Base-by-base conservation (phyloP, 208 protist species). In the Trypanosoma conorhini region DNA sequence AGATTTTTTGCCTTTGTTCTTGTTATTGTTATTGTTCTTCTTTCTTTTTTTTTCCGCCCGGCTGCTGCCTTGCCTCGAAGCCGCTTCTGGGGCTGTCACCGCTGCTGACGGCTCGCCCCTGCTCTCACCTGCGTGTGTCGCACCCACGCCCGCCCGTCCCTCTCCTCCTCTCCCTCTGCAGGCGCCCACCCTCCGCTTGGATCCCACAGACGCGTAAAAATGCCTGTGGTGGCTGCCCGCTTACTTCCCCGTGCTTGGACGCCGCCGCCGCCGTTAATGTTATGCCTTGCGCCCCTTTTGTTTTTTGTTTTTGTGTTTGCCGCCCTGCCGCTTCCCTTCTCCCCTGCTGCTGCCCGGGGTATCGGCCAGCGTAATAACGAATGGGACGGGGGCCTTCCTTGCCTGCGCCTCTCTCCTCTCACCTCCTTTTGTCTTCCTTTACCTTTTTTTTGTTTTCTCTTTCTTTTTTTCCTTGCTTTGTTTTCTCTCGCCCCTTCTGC, bases 301-400 rank as follows among this genome's bases (percentile, higher is more conserved):
- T 48, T 44, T 33, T 50, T 68, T 46, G 17, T 21, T 67, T 72
- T 59, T 74, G 65, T 55, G 74, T 66, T 50, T 62, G 48, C 50
- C 55, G 55, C 26, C 60, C 22, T 65, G 55, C 57, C 17, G 50
- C 28, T 35, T 9, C 40, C 44, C 59, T 22, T 62, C 44, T 54
- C n/a, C n/a, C 46, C 48, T 33, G 5, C 33, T 2, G 4, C 33
- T 2, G 4, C 33, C 7, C 7, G 33, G 2, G 7, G 33, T 38
- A 38, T 38, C 33, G 33, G 33, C 33, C 33, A 38, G 4, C 2
- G 33, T 38, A 38, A 38, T 38, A 38, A 38, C 33, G 33, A 38
- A 38, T 38, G 33, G 7, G 33, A 38, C 33, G 33, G 33, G 33
- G 33, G 2, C n/a, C 67, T 48, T 4, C 28, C 70, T 26, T 19